Evolutionary conservation across 768 basidiomycete species (phyloP).

Genomic region (Pleurotus citrinopileatus): DNA sequence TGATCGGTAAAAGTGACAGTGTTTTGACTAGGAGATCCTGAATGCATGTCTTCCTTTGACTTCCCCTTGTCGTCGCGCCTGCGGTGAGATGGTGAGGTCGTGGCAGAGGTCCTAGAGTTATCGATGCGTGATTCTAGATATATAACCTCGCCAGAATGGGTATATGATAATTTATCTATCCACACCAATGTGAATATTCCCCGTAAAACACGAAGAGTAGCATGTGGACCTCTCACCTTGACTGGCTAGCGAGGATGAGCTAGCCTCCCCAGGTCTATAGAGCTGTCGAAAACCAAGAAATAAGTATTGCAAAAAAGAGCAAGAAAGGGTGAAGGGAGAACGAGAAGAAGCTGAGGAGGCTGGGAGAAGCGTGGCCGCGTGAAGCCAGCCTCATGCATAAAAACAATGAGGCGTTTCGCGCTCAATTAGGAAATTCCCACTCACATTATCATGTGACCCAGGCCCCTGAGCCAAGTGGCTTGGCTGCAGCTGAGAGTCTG

Average conservation of each 20-base stretch:
- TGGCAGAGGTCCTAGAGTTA: conserved; percentile 4
- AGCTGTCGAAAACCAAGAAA: conserved; percentile 4
- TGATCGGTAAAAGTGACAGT: conserved; percentile 11
- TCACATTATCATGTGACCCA: background rate
- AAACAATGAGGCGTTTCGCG: background rate
- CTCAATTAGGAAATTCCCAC: background rate
- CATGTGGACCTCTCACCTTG: background rate
- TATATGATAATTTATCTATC: conserved; percentile 31
- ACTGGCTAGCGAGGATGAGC: background rate
- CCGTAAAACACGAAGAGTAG: conserved; percentile 21
- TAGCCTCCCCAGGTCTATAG: conserved; percentile 4
- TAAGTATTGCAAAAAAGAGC: conserved; percentile 1
- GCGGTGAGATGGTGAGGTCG: conserved; percentile 9
- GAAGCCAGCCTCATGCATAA: background rate
- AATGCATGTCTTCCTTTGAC: conserved; percentile 11
- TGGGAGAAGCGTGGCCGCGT: background rate
- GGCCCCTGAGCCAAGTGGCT: background rate
- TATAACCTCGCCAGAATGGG: conserved; percentile 18
- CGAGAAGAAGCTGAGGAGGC: conserved; percentile 7
- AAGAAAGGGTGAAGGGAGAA: background rate
- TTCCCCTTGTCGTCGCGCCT: conserved; percentile 18
- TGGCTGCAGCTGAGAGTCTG: background rate
- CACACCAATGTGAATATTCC: conserved; percentile 15
- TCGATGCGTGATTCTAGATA: conserved; percentile 11
- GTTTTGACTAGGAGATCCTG: conserved; percentile 6